Percentiles rank a stretch among this genome's conserved stretches.
phyloP scores from a whole-genome alignment of 2,329 filamentous ascomycete genomes.

The Claviceps purpurea region DNA sequence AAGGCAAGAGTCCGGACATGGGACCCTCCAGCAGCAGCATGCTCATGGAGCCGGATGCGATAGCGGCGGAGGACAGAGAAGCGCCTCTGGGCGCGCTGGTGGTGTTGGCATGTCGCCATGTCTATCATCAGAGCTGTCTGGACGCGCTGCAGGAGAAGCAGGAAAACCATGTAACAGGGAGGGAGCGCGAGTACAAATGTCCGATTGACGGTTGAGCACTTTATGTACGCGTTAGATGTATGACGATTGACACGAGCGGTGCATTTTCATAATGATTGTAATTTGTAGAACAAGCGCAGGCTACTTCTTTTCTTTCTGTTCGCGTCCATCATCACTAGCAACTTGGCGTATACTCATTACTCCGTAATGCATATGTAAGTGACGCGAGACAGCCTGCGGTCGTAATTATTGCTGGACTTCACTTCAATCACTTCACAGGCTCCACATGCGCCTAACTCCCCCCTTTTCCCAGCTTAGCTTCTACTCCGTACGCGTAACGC shows the following conservation, averaged over 20 bases:
- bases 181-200: slow-evolving; percentile 39
- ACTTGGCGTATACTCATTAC: too few species aligned
- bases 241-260: slow-evolving; percentile 1
- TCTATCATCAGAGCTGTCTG: slow-evolving; percentile 56
- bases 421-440: not conserved
- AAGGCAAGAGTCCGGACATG: slow-evolving; percentile 30
- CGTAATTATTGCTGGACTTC: not conserved
- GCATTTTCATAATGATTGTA: not conserved
- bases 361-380: too few species aligned
- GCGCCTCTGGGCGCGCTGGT: slow-evolving; percentile 51
- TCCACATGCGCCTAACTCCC: not conserved
- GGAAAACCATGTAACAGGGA: slow-evolving; percentile 32
- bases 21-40: slow-evolving; percentile 31
- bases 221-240: slow-evolving; percentile 3
- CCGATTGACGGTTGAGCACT: slow-evolving; percentile 38
- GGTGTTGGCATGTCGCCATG: slow-evolving; percentile 56
- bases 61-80: slow-evolving; percentile 16
- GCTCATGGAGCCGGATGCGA: slow-evolving; percentile 19
- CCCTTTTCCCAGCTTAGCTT: not conserved
- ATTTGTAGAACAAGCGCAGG: too few species aligned
- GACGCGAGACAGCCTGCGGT: too few species aligned
- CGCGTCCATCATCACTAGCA: too few species aligned
- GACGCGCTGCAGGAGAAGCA: slow-evolving; percentile 48
- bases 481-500: not conserved
- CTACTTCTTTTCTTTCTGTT: not conserved